phyloP scores from a whole-genome alignment of 805 yeast genomes.

The Candida odintsovae region DNA sequence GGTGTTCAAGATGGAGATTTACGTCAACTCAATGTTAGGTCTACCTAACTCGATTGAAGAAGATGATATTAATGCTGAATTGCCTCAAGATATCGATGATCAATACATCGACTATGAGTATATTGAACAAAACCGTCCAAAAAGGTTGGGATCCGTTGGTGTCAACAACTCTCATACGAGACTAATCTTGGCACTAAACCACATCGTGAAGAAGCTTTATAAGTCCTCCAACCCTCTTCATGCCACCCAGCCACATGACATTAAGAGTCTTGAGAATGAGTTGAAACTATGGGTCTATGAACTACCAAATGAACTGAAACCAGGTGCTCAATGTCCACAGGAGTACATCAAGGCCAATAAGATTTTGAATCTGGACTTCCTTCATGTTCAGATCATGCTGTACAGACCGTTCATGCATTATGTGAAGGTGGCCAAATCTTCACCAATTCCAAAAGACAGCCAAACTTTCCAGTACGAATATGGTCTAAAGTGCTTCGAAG shows the following conservation, averaged over 20 bases:
- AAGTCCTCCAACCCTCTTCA: conserved; percentile 44
- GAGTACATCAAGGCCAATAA: conserved; percentile 68
- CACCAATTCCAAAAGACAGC: conserved; percentile 21
- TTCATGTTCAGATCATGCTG: conserved; percentile 77
- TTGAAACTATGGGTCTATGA: conserved; percentile 68
- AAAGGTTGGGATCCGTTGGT: conserved; percentile 30
- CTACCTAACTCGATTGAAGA: conserved; percentile 72
- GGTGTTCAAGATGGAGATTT: conserved; percentile 84
- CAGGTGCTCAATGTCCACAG: conserved; percentile 34
- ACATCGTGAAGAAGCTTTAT: conserved; percentile 66
- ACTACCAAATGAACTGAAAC: conserved; percentile 69
- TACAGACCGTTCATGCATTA: conserved; percentile 86
- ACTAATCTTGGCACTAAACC: conserved; percentile 62
- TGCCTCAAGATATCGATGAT: conserved; percentile 82
- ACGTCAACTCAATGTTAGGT: conserved; percentile 84
- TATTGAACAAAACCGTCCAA: conserved; percentile 27
- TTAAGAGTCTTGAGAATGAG: conserved; percentile 64
- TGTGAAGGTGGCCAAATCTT: conserved; percentile 28
- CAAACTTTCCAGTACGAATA: conserved; percentile 60
- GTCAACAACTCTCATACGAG: conserved; percentile 84
- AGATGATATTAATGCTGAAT: conserved; percentile 80
- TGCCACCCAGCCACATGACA: conserved; percentile 35
- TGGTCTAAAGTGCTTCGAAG: conserved; percentile 80
- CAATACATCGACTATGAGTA: conserved; percentile 47
- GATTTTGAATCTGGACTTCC: conserved; percentile 63